Evolutionary conservation across 148 eudicot genomes (phyloP), one percentile per base, ranked within the genome.

Genomic region (Cornus florida): DNA sequence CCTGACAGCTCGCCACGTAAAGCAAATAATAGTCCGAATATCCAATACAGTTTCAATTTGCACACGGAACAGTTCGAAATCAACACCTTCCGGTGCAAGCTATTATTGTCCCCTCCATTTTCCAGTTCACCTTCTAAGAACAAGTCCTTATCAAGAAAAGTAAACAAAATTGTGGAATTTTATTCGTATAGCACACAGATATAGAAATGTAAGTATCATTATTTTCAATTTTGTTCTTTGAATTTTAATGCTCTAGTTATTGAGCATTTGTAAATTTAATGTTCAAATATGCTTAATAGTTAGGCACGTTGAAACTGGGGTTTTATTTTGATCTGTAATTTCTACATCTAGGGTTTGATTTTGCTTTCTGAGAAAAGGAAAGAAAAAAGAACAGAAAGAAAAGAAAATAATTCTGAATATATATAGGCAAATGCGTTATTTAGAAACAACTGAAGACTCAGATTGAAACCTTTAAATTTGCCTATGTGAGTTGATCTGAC

Each of bases 41-140:
- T 79, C 76, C 76, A 79, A 73, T 73, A 79, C 72, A 31, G 32
- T 56, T 32, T 48, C 20, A 22, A 38, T 79, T 73, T 14, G 68
- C 50, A 31, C 82, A 67, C 72, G 77, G 66, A 79, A 66, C 35
- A 28, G 13, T 78, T 19, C 41, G 69, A 24, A 39, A 1, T 7
- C 59, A 5, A 66, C 71, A 64, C 76, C 56, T 13, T 32, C 76
- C 43, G 38, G 76, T 62, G 81, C 81, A 79, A 31, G 75, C 9
- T 59, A 60, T 71, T 43, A 59, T 2, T 35, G 11, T 2, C 71
- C 35, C 59, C 5, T 39, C 31, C 70, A 39, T 75, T 62, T 75
- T 35, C 24, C 75, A 16, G 14, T 12, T 75, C 48, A 35, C 5
- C 38, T 28, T 28, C 14, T 43, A 31, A 72, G 39, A 76, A 76